These are phyloP conservation scores for Erucastrum elatum DNA, from an alignment of 345 rosid genomes.

Conservation along the genomic window DNA sequence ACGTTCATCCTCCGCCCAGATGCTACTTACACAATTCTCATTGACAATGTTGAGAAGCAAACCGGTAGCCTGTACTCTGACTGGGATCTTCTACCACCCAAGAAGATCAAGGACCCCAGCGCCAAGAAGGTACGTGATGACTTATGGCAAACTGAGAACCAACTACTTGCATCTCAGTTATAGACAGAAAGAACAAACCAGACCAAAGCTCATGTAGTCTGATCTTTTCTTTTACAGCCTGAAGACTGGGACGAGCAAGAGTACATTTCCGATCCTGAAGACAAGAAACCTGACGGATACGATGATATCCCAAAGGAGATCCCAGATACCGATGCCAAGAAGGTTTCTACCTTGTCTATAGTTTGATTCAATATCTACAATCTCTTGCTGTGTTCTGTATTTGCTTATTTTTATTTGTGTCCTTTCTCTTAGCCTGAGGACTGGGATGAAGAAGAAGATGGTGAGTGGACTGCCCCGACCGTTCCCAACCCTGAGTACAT, in stretches of 20 bases:
- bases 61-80: slow-evolving; percentile 87
- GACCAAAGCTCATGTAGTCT: background rate
- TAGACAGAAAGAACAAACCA: background rate
- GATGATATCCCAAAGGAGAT: slow-evolving; percentile 96
- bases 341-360: slow-evolving; percentile 47
- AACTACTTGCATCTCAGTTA: background rate
- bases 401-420: background rate
- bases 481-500: slow-evolving; percentile 93
- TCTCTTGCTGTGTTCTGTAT: background rate
- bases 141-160: background rate
- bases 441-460: slow-evolving; percentile 99
- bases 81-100: slow-evolving; percentile 92
- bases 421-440: slow-evolving; percentile 73
- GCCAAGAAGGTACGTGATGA: slow-evolving; percentile 70
- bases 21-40: slow-evolving; percentile 86
- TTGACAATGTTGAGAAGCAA: slow-evolving; percentile 95
- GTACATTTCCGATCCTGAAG: slow-evolving; percentile 93
- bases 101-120: slow-evolving; percentile 86
- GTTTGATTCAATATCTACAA: background rate
- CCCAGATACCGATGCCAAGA: slow-evolving; percentile 77
- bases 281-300: slow-evolving; percentile 92
- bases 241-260: slow-evolving; percentile 98
- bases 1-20: slow-evolving; percentile 88
- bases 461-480: slow-evolving; percentile 97
- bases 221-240: slow-evolving; percentile 53